Conservation (phyloP, 2,329 filamentous ascomycete species). For the Aspergillus sp. region DNA sequence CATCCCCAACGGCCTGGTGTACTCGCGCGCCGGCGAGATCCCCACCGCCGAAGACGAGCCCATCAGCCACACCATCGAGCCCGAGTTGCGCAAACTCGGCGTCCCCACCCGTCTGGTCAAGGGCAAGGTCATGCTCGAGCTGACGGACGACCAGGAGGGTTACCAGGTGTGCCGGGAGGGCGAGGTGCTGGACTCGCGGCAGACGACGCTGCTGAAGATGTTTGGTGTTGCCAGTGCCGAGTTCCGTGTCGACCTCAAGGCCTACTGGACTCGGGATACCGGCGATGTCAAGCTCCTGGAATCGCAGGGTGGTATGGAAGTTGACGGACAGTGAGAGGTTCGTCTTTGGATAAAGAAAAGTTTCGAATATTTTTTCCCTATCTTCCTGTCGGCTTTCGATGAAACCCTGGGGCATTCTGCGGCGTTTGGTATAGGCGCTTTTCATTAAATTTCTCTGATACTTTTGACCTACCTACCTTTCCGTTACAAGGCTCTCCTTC, state of each 20-base stretch:
- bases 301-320: conserved; percentile 41
- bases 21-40: conserved; percentile 75
- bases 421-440: conserved; percentile 37
- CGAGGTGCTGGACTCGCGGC: conserved; percentile 79
- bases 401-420: conserved; percentile 32
- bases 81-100: conserved; percentile 81
- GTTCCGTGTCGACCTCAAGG: conserved; percentile 78
- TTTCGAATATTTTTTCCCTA: conserved; percentile 7
- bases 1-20: conserved; percentile 79
- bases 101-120: conserved; percentile 86
- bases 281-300: conserved; percentile 41
- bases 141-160: conserved; percentile 44
- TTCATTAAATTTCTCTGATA: conserved; percentile 15
- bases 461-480: conserved; percentile 16
- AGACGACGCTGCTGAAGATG: conserved; percentile 90
- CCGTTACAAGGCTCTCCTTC: conserved; percentile 7
- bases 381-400: conserved; percentile 16
- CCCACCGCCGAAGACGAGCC: conserved; percentile 78
- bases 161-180: conserved; percentile 84
- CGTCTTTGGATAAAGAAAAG: not conserved
- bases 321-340: conserved; percentile 30
- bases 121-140: conserved; percentile 77
- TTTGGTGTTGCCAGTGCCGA: conserved; percentile 89
- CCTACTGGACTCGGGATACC: conserved; percentile 51
- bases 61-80: conserved; percentile 83